Conservation (phyloP, 2,329 filamentous ascomycete genomes). For the Rutstroemia sp. region DNA sequence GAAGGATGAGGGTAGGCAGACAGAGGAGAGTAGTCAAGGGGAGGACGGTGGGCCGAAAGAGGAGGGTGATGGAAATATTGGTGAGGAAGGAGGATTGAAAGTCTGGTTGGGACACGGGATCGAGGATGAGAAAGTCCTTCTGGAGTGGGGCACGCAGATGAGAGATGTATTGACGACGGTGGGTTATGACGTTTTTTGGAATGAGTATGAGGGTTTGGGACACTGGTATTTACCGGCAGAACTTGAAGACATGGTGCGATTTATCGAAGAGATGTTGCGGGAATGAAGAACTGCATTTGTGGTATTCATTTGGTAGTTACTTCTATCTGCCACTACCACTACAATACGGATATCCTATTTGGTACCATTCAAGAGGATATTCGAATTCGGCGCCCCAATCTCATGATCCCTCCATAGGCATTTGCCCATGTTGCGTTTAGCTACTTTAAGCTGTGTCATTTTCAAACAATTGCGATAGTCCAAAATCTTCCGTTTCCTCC, state of each 20-base stretch:
- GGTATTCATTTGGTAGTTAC: too few relatives aligned
- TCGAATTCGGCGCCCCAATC: too few relatives aligned
- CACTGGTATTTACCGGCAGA: neutral
- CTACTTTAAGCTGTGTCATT: too few relatives aligned
- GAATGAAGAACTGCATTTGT: neutral
- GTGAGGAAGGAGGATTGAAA: neutral
- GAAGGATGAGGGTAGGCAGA: too few relatives aligned
- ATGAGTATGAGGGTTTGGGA: neutral
- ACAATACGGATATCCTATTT: too few relatives aligned
- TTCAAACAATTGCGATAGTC: too few relatives aligned
- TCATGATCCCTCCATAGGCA: too few relatives aligned
- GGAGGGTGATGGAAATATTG: neutral
- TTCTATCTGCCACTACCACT: neutral
- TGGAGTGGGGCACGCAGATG: slow-evolving; percentile 19
- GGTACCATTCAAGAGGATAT: too few relatives aligned
- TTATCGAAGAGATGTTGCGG: neutral
- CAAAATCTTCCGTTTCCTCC: too few relatives aligned
- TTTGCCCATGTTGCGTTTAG: too few relatives aligned
- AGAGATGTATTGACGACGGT: neutral
- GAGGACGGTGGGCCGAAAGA: too few relatives aligned
- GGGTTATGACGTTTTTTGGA: slow-evolving; percentile 1
- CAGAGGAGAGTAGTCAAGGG: too few relatives aligned
- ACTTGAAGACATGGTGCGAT: neutral
- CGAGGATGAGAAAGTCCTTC: slow-evolving; percentile 18
- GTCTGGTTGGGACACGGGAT: slow-evolving; percentile 18